Conservation (phyloP, 192 early-diverging fungal genomes). For the Geranomyces variabilis region DNA sequence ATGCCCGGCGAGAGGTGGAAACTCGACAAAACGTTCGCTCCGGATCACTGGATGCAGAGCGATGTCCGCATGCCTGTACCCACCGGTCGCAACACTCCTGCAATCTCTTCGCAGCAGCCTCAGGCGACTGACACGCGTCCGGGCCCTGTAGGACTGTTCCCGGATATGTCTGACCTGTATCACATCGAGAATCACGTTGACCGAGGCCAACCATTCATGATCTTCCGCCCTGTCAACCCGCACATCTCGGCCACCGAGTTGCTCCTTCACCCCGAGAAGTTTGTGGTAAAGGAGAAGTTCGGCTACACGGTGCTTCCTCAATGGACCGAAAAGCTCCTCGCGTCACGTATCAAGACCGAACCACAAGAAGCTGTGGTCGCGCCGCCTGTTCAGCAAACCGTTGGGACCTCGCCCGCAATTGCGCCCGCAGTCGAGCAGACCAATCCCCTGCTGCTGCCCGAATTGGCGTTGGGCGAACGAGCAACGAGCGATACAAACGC, state of each 20-base stretch:
- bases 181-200: background rate
- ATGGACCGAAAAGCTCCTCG: background rate
- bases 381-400: no score
- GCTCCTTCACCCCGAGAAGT: background rate
- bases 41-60: background rate
- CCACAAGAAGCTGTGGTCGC: no score
- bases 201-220: background rate
- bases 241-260: background rate
- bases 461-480: no score
- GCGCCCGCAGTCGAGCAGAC: no score
- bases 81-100: no score
- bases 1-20: background rate
- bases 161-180: background rate
- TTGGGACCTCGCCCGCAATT: no score
- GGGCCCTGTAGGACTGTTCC: background rate
- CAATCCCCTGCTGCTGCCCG: no score
- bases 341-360: no score
- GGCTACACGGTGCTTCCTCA: background rate
- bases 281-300: background rate
- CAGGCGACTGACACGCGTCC: background rate
- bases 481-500: no score
- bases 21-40: background rate
- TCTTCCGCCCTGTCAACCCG: background rate
- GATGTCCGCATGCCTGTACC: no score
- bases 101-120: background rate